These are phyloP conservation scores for Monotropa hypopitys DNA, from an alignment of 179 eudicot species.

Conservation along the genomic window DNA sequence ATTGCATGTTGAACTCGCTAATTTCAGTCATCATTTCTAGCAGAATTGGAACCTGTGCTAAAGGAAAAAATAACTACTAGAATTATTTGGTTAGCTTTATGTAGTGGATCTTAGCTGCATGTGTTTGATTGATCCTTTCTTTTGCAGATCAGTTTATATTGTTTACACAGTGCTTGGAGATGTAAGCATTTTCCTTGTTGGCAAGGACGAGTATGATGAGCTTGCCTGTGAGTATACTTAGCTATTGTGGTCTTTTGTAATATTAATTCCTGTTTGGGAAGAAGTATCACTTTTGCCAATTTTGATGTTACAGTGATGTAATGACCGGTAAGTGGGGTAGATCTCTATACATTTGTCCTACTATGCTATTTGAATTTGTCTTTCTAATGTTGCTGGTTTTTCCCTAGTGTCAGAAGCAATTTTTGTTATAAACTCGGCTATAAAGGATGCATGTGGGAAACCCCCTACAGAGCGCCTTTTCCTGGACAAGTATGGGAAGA, in stretches of 20 bases:
- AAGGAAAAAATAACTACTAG: not conserved
- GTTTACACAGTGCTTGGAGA: slow-evolving; percentile 95
- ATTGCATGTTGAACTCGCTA: not conserved
- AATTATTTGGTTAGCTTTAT: not conserved
- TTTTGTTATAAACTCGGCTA: slow-evolving; percentile 55
- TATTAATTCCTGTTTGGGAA: not conserved
- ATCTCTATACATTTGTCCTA: not conserved
- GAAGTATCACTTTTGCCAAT: not conserved
- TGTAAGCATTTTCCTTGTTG: slow-evolving; percentile 75
- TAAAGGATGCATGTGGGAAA: slow-evolving; percentile 93
- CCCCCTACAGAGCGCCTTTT: slow-evolving; percentile 88
- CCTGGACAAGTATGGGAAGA: slow-evolving; percentile 87
- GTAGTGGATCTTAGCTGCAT: not conserved
- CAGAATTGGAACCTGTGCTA: not conserved
- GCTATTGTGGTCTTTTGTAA: not conserved
- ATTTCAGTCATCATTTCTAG: not conserved
- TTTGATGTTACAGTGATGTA: not conserved
- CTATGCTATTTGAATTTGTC: not conserved
- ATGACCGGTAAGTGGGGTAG: not conserved
- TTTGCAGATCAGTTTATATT: slow-evolving; percentile 76
- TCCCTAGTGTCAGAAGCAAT: slow-evolving; percentile 75
- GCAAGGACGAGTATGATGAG: slow-evolving; percentile 97
- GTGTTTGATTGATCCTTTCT: slow-evolving; percentile 7
- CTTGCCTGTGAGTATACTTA: slow-evolving; percentile 70
- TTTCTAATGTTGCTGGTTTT: slow-evolving; percentile 5